Conservation (phyloP, 805 yeast species). For the Kodamaea hsintzibuensis region DNA sequence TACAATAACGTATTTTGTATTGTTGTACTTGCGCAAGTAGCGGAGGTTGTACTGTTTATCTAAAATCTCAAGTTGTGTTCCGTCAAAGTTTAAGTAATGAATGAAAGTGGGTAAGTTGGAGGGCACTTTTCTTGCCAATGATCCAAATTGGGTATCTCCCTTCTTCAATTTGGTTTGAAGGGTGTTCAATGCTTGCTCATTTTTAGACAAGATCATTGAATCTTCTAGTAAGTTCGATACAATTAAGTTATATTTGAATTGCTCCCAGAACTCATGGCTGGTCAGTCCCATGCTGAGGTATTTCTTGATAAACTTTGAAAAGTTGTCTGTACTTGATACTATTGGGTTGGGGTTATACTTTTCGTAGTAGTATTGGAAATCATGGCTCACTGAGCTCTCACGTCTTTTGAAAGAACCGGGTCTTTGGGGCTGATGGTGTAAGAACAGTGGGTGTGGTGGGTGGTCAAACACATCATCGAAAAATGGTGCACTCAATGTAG, state of each 20-base stretch:
- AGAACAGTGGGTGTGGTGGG: constrained; percentile 9
- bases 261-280: constrained; percentile 34
- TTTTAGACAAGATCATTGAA: constrained; percentile 43
- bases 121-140: not conserved
- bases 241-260: constrained; percentile 41
- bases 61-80: constrained; percentile 18
- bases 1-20: constrained; percentile 18
- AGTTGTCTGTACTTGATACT: constrained; percentile 19
- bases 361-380: constrained; percentile 15
- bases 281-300: constrained; percentile 26
- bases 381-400: constrained; percentile 7
- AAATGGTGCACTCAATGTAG: constrained; percentile 2
- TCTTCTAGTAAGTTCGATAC: constrained; percentile 42
- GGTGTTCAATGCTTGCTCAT: constrained; percentile 33
- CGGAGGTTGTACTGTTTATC: constrained; percentile 18
- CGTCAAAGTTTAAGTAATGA: constrained; percentile 20
- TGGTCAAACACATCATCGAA: constrained; percentile 1
- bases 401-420: not conserved
- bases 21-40: constrained; percentile 11
- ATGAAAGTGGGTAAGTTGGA: constrained; percentile 6
- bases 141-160: not conserved
- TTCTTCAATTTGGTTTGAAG: constrained; percentile 6
- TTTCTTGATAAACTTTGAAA: constrained; percentile 22
- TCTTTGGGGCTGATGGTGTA: constrained; percentile 1
- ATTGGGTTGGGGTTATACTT: constrained; percentile 12